Conservation (phyloP, 306 rosid species). For the Cucurbita maxima region DNA sequence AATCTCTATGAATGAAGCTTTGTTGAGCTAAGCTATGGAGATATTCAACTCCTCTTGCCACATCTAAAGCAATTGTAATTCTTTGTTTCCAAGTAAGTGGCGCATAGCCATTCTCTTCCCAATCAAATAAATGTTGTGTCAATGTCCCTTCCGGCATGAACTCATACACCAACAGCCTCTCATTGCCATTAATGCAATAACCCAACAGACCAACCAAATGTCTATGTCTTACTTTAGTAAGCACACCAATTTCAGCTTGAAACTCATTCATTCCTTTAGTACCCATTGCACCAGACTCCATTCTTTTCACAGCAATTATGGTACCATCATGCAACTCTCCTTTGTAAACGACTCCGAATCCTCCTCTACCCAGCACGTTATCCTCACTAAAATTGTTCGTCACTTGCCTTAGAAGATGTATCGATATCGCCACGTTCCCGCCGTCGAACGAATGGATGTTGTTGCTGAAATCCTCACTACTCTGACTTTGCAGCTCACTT, state of each 20-base stretch:
- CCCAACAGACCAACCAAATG: conserved; percentile 88
- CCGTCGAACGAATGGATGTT: conserved; percentile 48
- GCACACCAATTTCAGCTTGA: conserved; percentile 77
- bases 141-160: conserved; percentile 84
- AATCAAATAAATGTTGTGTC: conserved; percentile 66
- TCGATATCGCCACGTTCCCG: conserved; percentile 57
- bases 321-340: conserved; percentile 82
- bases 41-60: conserved; percentile 82
- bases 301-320: conserved; percentile 77
- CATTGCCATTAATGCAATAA: conserved; percentile 68
- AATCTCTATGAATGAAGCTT: conserved; percentile 82
- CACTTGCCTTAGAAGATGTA: conserved; percentile 56
- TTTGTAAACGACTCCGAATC: conserved; percentile 81
- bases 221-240: conserved; percentile 70
- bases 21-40: conserved; percentile 82
- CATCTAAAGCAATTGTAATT: conserved; percentile 71
- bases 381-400: conserved; percentile 59
- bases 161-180: conserved; percentile 78
- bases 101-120: conserved; percentile 33
- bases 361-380: conserved; percentile 75
- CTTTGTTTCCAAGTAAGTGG: conserved; percentile 84
- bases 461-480: conserved; percentile 37
- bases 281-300: conserved; percentile 57
- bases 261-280: conserved; percentile 75
- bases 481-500: conserved; percentile 63